Evolutionary conservation across 371 early-diverging fungal species (phyloP), one percentile per base, ranked within the genome.

Genomic region (Zancudomyces culisetae): DNA sequence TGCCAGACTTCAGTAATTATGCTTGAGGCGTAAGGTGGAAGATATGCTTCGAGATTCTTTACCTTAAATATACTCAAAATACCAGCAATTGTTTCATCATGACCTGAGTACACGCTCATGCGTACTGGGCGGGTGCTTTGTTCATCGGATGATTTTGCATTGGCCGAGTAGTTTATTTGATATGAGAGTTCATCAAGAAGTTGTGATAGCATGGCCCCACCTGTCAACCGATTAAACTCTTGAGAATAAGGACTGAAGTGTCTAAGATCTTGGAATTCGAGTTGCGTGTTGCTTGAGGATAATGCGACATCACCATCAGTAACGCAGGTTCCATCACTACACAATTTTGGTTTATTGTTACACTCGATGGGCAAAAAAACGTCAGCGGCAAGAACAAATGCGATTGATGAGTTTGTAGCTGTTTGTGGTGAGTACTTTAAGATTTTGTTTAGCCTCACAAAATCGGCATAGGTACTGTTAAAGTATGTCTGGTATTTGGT

Each of bases 1-100:
- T 60, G 65, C 78, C 78, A 78, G 20, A 78, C 58, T 55, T 78
- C 78, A 45, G 75, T 58, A 1, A 75, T 26, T 6, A 78, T 24
- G 55, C 70, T 73, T 22, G 76, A 71, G 4, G 75, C 74, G 55
- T 76, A 78, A 4, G 78, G 75, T 27, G 78, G 78, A 74, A 75
- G 77, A 27, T 68, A 55, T 60, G 63, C 62, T 54, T 69, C 62
- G 2, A 30, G 29, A 54, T 69, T 42, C n/a, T 46, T 49, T 0
- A 72, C 59, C 12, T 66, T 60, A 22, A 78, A 53, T 19, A 68
- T 42, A 4, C 62, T 70, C 35, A 76, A 55, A 28, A 78, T 43
- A 2, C 71, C 66, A 23, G 57, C 42, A 13, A 78, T 22, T 0
- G 78, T 72, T 6, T 67, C 58, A 48, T 78, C 78, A 24, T 78